These are phyloP conservation scores for Verticillium zaregamsianum DNA, from an alignment of 2,329 filamentous ascomycete species.

Conservation along the genomic window DNA sequence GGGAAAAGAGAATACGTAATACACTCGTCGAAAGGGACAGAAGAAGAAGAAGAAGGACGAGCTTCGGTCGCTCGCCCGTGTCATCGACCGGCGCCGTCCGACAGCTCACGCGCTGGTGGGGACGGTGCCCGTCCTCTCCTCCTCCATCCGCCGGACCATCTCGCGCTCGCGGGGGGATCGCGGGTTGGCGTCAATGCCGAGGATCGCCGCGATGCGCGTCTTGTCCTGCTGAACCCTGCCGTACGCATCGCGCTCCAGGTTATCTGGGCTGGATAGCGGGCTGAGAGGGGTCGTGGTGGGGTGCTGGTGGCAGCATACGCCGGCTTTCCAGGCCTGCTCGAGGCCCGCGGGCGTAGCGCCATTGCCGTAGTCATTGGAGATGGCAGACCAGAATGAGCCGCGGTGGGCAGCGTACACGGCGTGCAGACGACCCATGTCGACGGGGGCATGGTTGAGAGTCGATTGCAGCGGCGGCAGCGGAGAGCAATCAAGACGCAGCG, in stretches of 20 bases:
- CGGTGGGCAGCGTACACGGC: slow-evolving; percentile 68
- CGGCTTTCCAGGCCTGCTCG: slow-evolving; percentile 66
- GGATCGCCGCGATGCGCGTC: slow-evolving; percentile 59
- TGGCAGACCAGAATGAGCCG: slow-evolving; percentile 66
- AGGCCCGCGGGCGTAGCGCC: slow-evolving; percentile 58
- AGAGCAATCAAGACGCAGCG: slow-evolving; percentile 58
- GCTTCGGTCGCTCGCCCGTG: not conserved
- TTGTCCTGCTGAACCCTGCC: slow-evolving; percentile 41
- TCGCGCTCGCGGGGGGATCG: slow-evolving; percentile 54
- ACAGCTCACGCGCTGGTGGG: slow-evolving; percentile 22
- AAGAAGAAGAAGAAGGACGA: slow-evolving; percentile 1
- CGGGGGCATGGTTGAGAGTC: slow-evolving; percentile 33
- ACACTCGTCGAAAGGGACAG: slow-evolving; percentile 6
- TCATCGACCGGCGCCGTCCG: not conserved
- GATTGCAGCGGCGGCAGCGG: slow-evolving; percentile 18
- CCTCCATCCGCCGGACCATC: slow-evolving; percentile 52
- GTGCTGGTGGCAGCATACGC: slow-evolving; percentile 34
- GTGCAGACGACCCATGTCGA: slow-evolving; percentile 64
- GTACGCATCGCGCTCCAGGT: slow-evolving; percentile 35
- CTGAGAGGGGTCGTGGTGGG: slow-evolving; percentile 45
- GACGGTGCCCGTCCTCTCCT: slow-evolving; percentile 34
- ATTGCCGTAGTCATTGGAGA: slow-evolving; percentile 68
- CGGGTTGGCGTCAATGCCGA: slow-evolving; percentile 56
- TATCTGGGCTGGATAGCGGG: slow-evolving; percentile 46
- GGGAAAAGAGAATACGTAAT: slow-evolving; percentile 9